Evolutionary conservation across 2,329 filamentous ascomycete species (phyloP).

Genomic region (Thelonectria discophora): DNA sequence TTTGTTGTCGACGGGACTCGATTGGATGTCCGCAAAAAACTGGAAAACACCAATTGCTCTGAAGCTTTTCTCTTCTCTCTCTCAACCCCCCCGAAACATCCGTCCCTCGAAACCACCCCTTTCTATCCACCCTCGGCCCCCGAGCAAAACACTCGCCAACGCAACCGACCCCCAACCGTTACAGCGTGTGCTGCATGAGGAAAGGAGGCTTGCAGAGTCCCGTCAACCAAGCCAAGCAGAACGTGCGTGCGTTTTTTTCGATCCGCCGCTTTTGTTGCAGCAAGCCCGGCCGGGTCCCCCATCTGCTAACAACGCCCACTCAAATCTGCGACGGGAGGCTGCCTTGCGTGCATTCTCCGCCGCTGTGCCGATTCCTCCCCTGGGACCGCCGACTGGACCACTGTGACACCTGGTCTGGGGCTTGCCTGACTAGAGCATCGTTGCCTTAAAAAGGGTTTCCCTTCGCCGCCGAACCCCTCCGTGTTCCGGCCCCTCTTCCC

Average conservation of each 20-base stretch:
- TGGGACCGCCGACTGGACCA: background rate
- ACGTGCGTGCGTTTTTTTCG: slow-evolving; percentile 8
- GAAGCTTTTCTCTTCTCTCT: slow-evolving; percentile 6
- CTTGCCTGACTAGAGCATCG: background rate
- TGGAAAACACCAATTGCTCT: slow-evolving; percentile 18
- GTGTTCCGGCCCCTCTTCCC: slow-evolving; percentile 38
- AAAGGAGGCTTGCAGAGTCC: background rate
- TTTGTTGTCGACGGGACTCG: slow-evolving; percentile 6
- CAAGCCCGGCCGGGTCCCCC: slow-evolving; percentile 1
- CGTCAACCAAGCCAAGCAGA: background rate
- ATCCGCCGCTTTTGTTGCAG: background rate
- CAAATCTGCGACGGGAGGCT: background rate
- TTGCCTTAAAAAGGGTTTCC: slow-evolving; percentile 34
- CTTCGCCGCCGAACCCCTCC: slow-evolving; percentile 31
- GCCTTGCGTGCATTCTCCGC: slow-evolving; percentile 3
- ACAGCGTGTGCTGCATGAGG: slow-evolving; percentile 4
- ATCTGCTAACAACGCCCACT: slow-evolving; percentile 6
- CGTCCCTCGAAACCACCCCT: slow-evolving; percentile 10
- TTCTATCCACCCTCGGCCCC: background rate
- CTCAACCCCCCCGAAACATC: slow-evolving; percentile 5
- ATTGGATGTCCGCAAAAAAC: background rate
- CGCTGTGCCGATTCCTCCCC: background rate
- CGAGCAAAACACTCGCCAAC: too few relatives aligned
- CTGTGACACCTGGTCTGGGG: background rate
- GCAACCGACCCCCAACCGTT: background rate